Base-by-base conservation (phyloP, 257 asterid genomes). In the Capsicum rhomboideum region DNA sequence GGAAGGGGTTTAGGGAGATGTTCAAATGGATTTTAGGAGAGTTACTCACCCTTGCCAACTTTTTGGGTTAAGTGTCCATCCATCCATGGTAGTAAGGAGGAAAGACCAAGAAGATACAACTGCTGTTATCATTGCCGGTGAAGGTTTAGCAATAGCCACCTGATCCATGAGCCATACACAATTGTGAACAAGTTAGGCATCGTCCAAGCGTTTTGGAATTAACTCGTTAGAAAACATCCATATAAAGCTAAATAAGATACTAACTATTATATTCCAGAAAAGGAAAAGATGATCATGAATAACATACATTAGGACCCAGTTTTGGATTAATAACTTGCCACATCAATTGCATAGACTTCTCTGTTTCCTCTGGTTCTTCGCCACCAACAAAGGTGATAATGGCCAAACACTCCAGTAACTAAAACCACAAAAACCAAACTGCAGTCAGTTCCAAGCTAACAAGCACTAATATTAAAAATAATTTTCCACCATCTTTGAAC, bases 281-380 rank as follows among this genome's bases (percentile, higher is more conserved):
- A 53, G 16, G 26, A 77, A 75, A 77, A 26, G 28, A 77, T 77
- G 63, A 64, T 34, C 26, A 10, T 59, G 23, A 58, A 59, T 68
- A 16, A 83, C 99, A 69, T 93, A 97, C 99, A 90, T 93, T 97
- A 55, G 98, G 87, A 78, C 99, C 98, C 91, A 92, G 83, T 91
- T 97, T 97, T 4, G 98, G 98, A 85, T 92, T 95, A 87, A 93
- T 95, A 88, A 94, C 89, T 88, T 93, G 99, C 99, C 99, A 97
- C 96, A 94, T 89, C 79, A 93, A 83, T 82, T 93, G 97, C 99
- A 97, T 93, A 29, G 97, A 90, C 86, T 93, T 94, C 87, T 97
- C 98, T 7, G 95, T 93, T 68, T 93, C 90, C 64, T 93, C 99
- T 0, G 96, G 91, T 75, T 90, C 99, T 89, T 93, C 97, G 61